Base-by-base conservation (phyloP, 345 rosid species). In the Sonneratia alba region DNA sequence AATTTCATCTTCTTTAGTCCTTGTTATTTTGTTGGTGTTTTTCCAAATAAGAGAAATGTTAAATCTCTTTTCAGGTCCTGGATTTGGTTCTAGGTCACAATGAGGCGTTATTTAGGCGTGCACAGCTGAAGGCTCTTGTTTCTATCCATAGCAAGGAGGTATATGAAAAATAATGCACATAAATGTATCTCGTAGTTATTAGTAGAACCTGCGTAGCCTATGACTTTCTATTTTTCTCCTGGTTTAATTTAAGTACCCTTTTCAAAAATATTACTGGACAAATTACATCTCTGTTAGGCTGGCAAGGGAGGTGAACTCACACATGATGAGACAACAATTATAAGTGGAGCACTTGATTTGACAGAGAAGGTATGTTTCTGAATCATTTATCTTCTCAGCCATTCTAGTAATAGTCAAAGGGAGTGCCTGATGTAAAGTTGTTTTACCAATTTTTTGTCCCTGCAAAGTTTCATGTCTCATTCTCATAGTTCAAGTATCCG, bases 291-390 rank as follows among this genome's bases (percentile, higher is more conserved):
- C 42, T 64, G 22, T 76, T 76, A 94, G 98, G 98, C 96, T 81
- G 97, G 98, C 1, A 94, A 91, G 81, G 97, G 98, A 69, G 98
- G 98, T 74, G 98, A 94, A 74, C 92, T 94, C 74, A 89, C 98
- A 0, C 98, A 94, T 77, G 98, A 94, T 81, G 98, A 94, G 86
- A 91, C 97, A 6, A 93, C 97, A 75, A 93, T 93, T 79, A 93
- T 91, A 66, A 89, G 96, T 63, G 98, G 98, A 77, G 98, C 97
- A 22, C 88, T 94, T 62, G 98, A 94, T 83, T 86, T 93, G 78
- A 93, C 98, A 45, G 96, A 89, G 73, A 93, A 93, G 97, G 98
- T 91, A 68, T 34, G 59, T 27, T 16, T 71, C 32, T 13, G 47
- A 55, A 53, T 64, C 45, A 18, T 38, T 22, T 36, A 45, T 69